A percentile compares a stretch with the other conserved stretches of the same genome.
Conservation (phyloP, 768 basidiomycete genomes). For the Coprinopsis sp. region DNA sequence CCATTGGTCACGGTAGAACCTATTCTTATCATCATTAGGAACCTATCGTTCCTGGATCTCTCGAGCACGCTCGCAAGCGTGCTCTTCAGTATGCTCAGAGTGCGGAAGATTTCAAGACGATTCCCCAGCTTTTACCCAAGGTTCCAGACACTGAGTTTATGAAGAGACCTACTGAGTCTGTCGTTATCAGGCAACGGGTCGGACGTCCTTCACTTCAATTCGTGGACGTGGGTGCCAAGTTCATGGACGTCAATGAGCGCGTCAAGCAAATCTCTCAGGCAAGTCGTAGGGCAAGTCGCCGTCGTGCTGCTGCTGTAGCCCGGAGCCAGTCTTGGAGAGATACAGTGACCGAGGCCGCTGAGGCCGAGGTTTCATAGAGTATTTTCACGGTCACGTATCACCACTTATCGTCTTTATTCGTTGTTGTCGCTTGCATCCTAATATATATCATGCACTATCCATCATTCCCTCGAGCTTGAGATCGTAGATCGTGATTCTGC, state of each 20-base stretch:
- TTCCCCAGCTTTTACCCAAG: conserved; percentile 34
- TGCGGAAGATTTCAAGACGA: conserved; percentile 33
- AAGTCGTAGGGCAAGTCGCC: conserved; percentile 36
- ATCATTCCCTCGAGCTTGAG: conserved; percentile 37
- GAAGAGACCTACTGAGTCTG: conserved; percentile 30
- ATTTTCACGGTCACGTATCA: too few species aligned
- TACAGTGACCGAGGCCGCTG: background rate
- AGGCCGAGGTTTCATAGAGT: background rate
- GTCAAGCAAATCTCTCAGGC: conserved; percentile 45
- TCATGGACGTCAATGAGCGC: conserved; percentile 54
- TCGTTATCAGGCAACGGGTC: conserved; percentile 33
- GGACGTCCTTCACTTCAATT: conserved; percentile 61
- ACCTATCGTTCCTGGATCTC: conserved; percentile 52
- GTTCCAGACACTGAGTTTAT: conserved; percentile 33
- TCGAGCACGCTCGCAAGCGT: conserved; percentile 44
- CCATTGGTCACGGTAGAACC: conserved; percentile 2
- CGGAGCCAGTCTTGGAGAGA: background rate
- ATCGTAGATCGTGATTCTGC: conserved; percentile 73
- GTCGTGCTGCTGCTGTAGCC: background rate
- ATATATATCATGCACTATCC: background rate
- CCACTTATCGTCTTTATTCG: conserved; percentile 8
- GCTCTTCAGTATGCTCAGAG: conserved; percentile 30
- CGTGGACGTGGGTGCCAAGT: conserved; percentile 70
- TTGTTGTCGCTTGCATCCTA: conserved; percentile 3
- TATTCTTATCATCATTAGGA: conserved; percentile 37